These are phyloP conservation scores for Alectoria sarmentosa DNA, from an alignment of 495 filamentous ascomycete species.

Conservation along the genomic window DNA sequence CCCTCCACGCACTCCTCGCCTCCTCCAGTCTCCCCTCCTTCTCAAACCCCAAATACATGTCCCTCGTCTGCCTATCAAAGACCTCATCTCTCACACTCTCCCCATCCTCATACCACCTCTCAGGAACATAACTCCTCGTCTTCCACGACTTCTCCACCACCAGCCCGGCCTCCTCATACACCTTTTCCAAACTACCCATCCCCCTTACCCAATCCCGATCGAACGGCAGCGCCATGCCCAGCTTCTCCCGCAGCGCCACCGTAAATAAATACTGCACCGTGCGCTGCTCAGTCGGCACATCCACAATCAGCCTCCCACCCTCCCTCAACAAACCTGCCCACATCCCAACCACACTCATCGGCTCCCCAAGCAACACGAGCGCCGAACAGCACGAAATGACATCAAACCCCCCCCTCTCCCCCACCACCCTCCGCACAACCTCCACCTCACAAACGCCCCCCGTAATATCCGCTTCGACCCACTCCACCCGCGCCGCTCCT, in stretches of 20 bases:
- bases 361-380: not conserved
- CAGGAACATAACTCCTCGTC: not conserved
- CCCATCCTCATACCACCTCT: not conserved
- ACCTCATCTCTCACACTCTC: not conserved
- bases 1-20: not conserved
- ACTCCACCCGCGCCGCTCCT: not conserved
- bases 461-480: not conserved
- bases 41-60: not conserved
- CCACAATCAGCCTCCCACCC: not conserved
- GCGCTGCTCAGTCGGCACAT: not conserved
- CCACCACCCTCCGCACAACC: not conserved
- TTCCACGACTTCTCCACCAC: constrained; percentile 1
- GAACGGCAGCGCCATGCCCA: not conserved
- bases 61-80: not conserved
- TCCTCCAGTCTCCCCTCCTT: not conserved
- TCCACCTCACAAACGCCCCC: not conserved
- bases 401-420: not conserved
- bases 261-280: not conserved
- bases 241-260: not conserved
- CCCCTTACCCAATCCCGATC: not conserved
- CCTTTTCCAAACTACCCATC: not conserved
- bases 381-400: not conserved
- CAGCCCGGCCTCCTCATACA: not conserved
- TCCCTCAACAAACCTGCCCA: not conserved
- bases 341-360: not conserved